These are phyloP conservation scores for Apophysomyces ossiformis DNA, from an alignment of 371 early-diverging fungal genomes.

Conservation along the genomic window DNA sequence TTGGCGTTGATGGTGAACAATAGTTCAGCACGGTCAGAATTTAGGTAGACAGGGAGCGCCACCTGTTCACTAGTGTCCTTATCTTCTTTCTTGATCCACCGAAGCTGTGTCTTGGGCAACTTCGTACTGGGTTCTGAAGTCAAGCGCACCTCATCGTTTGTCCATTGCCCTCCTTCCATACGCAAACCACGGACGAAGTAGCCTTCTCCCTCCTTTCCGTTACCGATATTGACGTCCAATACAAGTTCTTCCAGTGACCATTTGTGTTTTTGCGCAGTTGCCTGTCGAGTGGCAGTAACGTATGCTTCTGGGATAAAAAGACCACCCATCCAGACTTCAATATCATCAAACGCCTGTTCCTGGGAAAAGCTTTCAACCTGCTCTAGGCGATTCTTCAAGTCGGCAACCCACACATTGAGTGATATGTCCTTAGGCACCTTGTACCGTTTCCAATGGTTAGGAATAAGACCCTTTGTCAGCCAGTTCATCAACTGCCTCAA, in stretches of 20 bases:
- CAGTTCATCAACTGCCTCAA: conserved; percentile 70
- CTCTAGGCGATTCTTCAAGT: conserved; percentile 71
- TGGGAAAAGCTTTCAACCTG: conserved; percentile 66
- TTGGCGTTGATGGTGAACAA: conserved; percentile 71
- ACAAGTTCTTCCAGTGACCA: conserved; percentile 76
- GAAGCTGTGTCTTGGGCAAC: conserved; percentile 45
- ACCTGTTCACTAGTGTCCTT: conserved; percentile 24
- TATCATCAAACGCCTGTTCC: conserved; percentile 38
- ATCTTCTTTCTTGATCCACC: conserved; percentile 50
- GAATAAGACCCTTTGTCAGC: conserved; percentile 77
- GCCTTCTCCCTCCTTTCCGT: conserved; percentile 18
- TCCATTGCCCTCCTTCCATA: conserved; percentile 76
- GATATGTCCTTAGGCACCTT: conserved; percentile 68
- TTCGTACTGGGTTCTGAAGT: conserved; percentile 56
- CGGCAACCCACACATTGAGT: conserved; percentile 75
- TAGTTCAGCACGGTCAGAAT: conserved; percentile 77
- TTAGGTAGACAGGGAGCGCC: conserved; percentile 83
- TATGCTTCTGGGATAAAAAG: conserved; percentile 92
- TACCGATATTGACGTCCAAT: conserved; percentile 54
- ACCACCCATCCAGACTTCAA: conserved; percentile 84
- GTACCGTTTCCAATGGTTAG: conserved; percentile 80
- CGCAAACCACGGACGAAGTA: conserved; percentile 55
- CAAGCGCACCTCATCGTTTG: conserved; percentile 51
- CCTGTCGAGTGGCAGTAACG: conserved; percentile 90
- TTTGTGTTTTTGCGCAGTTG: conserved; percentile 71